Percentiles rank a stretch among this genome's conserved stretches.
phyloP scores from a whole-genome alignment of 495 filamentous ascomycete genomes.

The Penicillium pancosmium region DNA sequence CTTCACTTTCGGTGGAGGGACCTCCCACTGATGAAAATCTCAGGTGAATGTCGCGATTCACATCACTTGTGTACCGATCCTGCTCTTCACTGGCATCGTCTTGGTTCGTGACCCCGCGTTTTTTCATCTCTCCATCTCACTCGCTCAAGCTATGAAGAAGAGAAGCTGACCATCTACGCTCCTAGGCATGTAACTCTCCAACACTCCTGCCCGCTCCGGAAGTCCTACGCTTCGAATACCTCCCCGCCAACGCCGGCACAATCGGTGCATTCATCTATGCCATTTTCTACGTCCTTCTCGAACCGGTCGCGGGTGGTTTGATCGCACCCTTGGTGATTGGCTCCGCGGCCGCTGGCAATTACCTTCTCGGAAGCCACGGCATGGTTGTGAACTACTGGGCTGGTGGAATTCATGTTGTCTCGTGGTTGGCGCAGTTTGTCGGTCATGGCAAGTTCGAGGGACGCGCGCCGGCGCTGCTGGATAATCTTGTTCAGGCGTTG shows the following conservation, averaged over 20 bases:
- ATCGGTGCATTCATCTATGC: slow-evolving; percentile 72
- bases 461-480: slow-evolving; percentile 82
- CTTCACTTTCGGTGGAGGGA: neutral
- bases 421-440: slow-evolving; percentile 87
- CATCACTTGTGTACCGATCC: slow-evolving; percentile 81
- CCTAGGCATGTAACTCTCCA: slow-evolving; percentile 77
- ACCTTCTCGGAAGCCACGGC: slow-evolving; percentile 69
- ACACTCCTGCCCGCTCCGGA: slow-evolving; percentile 70
- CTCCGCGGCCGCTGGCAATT: slow-evolving; percentile 72
- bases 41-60: slow-evolving; percentile 87
- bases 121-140: neutral
- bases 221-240: slow-evolving; percentile 69
- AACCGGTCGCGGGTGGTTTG: slow-evolving; percentile 83
- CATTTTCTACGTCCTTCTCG: slow-evolving; percentile 85
- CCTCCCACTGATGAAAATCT: slow-evolving; percentile 3
- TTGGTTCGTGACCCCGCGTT: slow-evolving; percentile 58
- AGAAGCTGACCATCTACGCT: slow-evolving; percentile 14
- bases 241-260: slow-evolving; percentile 81
- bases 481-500: slow-evolving; percentile 88
- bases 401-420: slow-evolving; percentile 65
- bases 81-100: slow-evolving; percentile 78
- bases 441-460: slow-evolving; percentile 91
- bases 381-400: slow-evolving; percentile 70
- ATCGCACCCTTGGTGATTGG: slow-evolving; percentile 73
- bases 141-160: neutral